Percentiles rank a stretch among this genome's conserved stretches.
Evolutionary conservation across 371 early-diverging fungal genomes (phyloP).

Genomic region (Phascolomyces articulosus): DNA sequence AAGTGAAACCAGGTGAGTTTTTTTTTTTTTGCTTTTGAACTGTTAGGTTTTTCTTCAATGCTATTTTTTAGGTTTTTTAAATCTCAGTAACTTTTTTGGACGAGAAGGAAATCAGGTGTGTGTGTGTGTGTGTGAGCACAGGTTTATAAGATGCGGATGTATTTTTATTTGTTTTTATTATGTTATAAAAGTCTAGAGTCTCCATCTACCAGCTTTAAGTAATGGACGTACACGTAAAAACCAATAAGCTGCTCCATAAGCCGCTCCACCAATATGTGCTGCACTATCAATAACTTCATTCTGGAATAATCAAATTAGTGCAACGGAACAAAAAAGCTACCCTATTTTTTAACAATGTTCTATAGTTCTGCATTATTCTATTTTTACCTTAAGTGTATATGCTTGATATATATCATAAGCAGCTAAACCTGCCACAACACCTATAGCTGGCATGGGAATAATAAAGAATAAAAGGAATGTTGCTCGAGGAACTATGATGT

Average conservation of each 20-base stretch:
- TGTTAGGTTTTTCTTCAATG: background rate
- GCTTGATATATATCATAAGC: slow-evolving; percentile 47
- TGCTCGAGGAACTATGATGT: slow-evolving; percentile 41
- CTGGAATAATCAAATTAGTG: slow-evolving; percentile 13
- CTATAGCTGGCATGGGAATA: slow-evolving; percentile 60
- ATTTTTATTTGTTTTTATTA: too few species aligned
- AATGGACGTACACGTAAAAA: slow-evolving; percentile 51
- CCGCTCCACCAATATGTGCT: slow-evolving; percentile 59
- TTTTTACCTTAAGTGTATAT: slow-evolving; percentile 33
- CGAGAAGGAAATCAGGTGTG: background rate
- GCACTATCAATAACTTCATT: slow-evolving; percentile 57
- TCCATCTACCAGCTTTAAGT: slow-evolving; percentile 37
- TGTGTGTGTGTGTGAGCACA: too few species aligned
- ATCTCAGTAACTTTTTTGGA: slow-evolving; percentile 29
- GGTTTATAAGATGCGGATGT: too few species aligned
- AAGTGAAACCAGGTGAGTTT: background rate
- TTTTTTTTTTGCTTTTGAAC: too few species aligned
- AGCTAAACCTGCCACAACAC: slow-evolving; percentile 49
- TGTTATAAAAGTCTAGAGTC: slow-evolving; percentile 2
- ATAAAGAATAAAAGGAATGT: slow-evolving; percentile 61
- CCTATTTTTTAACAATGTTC: too few species aligned
- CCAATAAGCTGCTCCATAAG: slow-evolving; percentile 61
- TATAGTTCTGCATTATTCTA: background rate
- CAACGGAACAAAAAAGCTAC: background rate
- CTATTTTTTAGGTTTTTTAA: slow-evolving; percentile 15